Base-by-base conservation (phyloP, 2,329 filamentous ascomycete species). In the Neonectria hederae region DNA sequence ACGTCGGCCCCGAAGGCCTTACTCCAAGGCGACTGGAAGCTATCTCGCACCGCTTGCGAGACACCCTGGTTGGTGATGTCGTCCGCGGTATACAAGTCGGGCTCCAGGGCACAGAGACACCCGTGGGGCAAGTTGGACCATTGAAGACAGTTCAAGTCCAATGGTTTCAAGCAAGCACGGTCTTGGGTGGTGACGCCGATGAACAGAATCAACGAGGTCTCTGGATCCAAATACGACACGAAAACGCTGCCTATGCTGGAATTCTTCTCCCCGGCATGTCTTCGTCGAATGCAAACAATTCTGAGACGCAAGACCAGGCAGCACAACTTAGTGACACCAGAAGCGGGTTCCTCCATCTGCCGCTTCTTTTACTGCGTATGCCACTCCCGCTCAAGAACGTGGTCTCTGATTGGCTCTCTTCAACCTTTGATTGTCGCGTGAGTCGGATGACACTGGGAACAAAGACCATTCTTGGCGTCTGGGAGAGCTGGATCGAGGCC, bases 51-150 rank as follows among this genome's bases (percentile, higher is more conserved):
- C 80, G 83, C 2, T 75, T 89, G 2, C 83, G 86, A 42, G 86
- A 89, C 52, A 79, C 79, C 1, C 80, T 89, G 0, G 85, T 87
- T 0, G 86, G 86, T 17, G 86, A 89, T 68, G 83, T 87, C 1
- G 84, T 89, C n/a, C 84, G 87, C 59, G 87, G 87, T 46, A 83
- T 89, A 19, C 85, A 88, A 66, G 81, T 89, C 19, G 82, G 82
- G 0, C 70, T 85, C 5, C 79, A 81, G 53, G 76, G 79, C 5
- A 80, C 79, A 19, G 82, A 83, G 26, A 80, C 79, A 17, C 69
- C 77, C 7, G 61, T 68, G 14, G 78, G 78, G 1, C 79, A 81
- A 54, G 78, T 81, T 13, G 79, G 79, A 3, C 76, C 81, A 2
- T 69, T 89, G 21, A 81, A 83, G 65, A 72, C 72, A 5, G 84